Evolutionary conservation across 192 early-diverging fungal genomes (phyloP).

Genomic region (Coemansia sp.): DNA sequence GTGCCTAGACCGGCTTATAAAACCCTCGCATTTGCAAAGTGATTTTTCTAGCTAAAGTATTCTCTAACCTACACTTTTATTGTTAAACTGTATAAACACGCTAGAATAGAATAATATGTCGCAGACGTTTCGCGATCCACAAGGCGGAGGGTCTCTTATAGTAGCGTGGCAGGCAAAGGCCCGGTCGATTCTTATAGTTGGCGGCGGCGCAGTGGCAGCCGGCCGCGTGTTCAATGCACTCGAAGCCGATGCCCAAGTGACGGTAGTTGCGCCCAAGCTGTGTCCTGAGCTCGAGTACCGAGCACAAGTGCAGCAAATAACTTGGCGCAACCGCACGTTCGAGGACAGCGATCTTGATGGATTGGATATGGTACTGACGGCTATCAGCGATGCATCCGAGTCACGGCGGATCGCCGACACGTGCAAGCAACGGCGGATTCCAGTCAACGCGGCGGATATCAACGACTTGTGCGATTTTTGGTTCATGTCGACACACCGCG

Average conservation of each 20-base stretch:
- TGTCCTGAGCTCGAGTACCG: constrained; percentile 67
- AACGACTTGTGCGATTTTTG: constrained; percentile 91
- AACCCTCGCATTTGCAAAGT: not conserved
- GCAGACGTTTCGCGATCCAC: constrained; percentile 51
- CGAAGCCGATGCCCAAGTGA: constrained; percentile 77
- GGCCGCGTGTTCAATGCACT: constrained; percentile 78
- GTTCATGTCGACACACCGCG: constrained; percentile 83
- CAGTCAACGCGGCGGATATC: constrained; percentile 91
- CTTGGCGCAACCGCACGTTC: constrained; percentile 51
- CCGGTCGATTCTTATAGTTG: constrained; percentile 84
- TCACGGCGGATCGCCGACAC: constrained; percentile 66
- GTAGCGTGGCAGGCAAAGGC: constrained; percentile 76
- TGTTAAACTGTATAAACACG: not conserved
- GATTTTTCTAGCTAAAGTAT: not conserved
- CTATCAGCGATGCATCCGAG: constrained; percentile 71
- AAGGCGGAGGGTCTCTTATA: constrained; percentile 75
- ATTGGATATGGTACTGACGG: constrained; percentile 64
- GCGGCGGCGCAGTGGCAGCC: constrained; percentile 82
- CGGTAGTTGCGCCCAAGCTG: constrained; percentile 71
- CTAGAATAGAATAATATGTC: constrained; percentile 19
- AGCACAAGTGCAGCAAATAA: constrained; percentile 59
- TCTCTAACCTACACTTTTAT: not conserved
- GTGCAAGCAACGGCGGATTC: constrained; percentile 68
- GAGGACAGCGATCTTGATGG: constrained; percentile 50
- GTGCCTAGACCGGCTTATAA: not conserved